Conservation (phyloP, 176 grass and related monocot species). For the Avena sativa region DNA sequence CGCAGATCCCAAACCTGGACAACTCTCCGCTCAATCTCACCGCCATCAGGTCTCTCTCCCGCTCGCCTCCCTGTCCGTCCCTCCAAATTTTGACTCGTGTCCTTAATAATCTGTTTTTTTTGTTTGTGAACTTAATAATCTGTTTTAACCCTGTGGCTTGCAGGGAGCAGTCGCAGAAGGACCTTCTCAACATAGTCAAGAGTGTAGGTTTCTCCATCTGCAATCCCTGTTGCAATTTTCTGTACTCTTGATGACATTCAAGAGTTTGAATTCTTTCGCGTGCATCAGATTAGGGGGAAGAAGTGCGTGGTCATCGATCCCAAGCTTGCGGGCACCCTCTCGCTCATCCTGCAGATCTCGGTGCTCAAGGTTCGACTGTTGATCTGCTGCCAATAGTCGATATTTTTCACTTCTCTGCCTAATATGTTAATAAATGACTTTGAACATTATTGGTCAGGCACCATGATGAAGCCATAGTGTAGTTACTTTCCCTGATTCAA, state of each 20-base stretch:
- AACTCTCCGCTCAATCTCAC: conserved; percentile 73
- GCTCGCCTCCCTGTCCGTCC: neutral
- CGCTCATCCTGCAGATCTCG: conserved; percentile 69
- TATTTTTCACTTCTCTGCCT: neutral
- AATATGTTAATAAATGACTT: neutral
- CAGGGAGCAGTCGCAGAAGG: conserved; percentile 93
- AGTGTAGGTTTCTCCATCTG: conserved; percentile 55
- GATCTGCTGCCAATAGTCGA: neutral
- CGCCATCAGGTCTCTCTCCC: conserved; percentile 56
- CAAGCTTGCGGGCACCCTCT: conserved; percentile 73
- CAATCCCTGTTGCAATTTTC: neutral
- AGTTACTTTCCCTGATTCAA: conserved; percentile 13
- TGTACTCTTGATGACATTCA: neutral
- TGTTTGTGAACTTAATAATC: neutral
- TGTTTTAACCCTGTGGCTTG: neutral
- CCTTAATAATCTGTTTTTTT: conserved; percentile 6
- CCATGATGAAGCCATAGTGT: neutral
- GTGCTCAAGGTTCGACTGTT: conserved; percentile 53
- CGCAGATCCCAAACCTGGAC: conserved; percentile 94
- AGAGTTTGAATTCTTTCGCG: conserved; percentile 16
- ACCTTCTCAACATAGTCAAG: conserved; percentile 78
- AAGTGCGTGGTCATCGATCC: conserved; percentile 85
- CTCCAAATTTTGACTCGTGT: neutral
- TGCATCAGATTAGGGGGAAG: conserved; percentile 65
- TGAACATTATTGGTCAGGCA: no score